phyloP scores from a whole-genome alignment of 2,329 filamentous ascomycete genomes.

The Karstenula rhodostoma region DNA sequence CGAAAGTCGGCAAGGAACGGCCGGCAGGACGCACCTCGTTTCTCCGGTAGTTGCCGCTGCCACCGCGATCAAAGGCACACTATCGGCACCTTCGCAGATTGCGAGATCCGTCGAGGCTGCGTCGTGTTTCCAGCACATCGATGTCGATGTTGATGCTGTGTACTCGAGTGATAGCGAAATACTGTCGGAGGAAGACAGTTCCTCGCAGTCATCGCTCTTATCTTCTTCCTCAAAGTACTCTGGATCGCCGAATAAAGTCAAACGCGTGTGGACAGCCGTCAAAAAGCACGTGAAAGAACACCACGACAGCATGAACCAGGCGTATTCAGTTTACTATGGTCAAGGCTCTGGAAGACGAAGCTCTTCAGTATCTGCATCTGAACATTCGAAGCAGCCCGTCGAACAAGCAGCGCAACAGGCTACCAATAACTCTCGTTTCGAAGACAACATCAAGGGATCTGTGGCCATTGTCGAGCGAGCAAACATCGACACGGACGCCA shows the following conservation, averaged over 20 bases:
- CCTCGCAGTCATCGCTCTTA: neutral
- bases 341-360: neutral
- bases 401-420: slow-evolving; percentile 75
- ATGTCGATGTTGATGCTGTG: neutral
- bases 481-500: slow-evolving; percentile 97
- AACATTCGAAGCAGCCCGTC: slow-evolving; percentile 68
- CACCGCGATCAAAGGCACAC: slow-evolving; percentile 85
- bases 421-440: slow-evolving; percentile 78
- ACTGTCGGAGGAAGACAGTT: neutral
- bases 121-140: neutral
- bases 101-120: slow-evolving; percentile 71
- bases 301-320: slow-evolving; percentile 58
- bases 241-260: slow-evolving; percentile 62
- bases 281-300: slow-evolving; percentile 54
- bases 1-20: slow-evolving; percentile 92
- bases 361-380: slow-evolving; percentile 58
- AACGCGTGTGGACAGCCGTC: neutral
- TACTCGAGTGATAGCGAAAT: slow-evolving; percentile 4
- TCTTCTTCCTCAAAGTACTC: slow-evolving; percentile 48
- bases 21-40: slow-evolving; percentile 92
- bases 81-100: slow-evolving; percentile 74
- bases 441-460: slow-evolving; percentile 79
- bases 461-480: slow-evolving; percentile 85
- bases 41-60: slow-evolving; percentile 96
- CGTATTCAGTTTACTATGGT: slow-evolving; percentile 53